Evolutionary conservation across 1,284 basidiomycete species (phyloP).

Genomic region (Cutaneotrichosporon dermatis): DNA sequence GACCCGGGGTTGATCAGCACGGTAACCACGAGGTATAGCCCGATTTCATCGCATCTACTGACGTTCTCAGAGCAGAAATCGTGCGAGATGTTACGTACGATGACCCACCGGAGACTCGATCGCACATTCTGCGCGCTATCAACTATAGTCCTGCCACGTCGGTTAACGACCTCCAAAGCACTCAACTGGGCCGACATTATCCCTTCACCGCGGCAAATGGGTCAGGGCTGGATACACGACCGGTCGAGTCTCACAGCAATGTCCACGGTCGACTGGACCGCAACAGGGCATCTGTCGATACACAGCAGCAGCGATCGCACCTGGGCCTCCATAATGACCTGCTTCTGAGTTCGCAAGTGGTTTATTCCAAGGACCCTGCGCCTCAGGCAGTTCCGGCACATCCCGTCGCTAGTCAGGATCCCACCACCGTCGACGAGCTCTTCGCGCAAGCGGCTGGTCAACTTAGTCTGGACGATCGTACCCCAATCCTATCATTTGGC

Average conservation of each 20-base stretch:
- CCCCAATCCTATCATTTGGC: not conserved
- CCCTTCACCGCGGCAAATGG: no score
- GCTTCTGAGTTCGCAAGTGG: not conserved
- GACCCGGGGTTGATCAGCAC: constrained; percentile 28
- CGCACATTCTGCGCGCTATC: constrained; percentile 12
- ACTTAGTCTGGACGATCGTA: constrained; percentile 23
- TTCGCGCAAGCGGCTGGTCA: constrained; percentile 29
- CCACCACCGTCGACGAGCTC: constrained; percentile 20
- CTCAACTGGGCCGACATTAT: no score
- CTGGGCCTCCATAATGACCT: not conserved
- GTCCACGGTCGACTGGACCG: no score
- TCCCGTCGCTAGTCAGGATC: no score
- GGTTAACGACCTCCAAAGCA: no score
- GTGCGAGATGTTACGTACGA: constrained; percentile 6
- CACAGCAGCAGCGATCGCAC: no score
- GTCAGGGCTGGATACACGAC: no score
- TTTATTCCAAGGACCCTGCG: not conserved
- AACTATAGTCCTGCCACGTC: no score
- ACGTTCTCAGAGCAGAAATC: not conserved
- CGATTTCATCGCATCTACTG: no score
- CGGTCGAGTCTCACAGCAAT: no score
- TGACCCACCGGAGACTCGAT: constrained; percentile 5
- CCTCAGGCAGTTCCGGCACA: not conserved
- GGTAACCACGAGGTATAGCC: constrained; percentile 33
- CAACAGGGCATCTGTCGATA: no score